phyloP scores from a whole-genome alignment of 2,329 filamentous ascomycete genomes.

The Trichoderma aggressivum region DNA sequence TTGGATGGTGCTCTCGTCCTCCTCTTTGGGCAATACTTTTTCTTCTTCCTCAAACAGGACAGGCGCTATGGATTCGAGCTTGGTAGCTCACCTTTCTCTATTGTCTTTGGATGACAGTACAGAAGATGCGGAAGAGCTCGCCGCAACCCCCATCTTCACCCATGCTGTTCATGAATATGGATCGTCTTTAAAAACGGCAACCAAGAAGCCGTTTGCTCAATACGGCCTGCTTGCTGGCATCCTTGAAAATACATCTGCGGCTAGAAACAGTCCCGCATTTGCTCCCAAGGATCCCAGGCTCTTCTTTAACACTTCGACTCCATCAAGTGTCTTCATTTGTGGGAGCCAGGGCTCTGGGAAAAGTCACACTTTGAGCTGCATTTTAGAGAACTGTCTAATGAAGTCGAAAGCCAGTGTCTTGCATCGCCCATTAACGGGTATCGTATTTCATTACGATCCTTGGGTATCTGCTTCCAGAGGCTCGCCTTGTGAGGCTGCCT shows the following conservation, averaged over 20 bases:
- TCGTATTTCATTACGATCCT: constrained; percentile 64
- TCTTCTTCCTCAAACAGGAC: background rate
- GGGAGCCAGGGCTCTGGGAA: constrained; percentile 64
- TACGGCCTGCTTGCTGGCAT: constrained; percentile 23
- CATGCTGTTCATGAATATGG: constrained; percentile 17
- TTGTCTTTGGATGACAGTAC: background rate
- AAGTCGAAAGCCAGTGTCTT: constrained; percentile 43
- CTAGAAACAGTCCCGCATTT: too few species aligned
- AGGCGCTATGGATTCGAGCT: background rate
- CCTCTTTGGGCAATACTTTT: background rate
- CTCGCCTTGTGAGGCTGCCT: constrained; percentile 58
- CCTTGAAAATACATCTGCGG: background rate
- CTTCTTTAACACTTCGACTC: constrained; percentile 46
- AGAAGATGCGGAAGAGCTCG: constrained; percentile 15
- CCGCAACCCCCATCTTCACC: constrained; percentile 22
- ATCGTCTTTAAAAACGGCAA: background rate
- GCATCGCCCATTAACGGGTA: constrained; percentile 51
- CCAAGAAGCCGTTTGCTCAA: constrained; percentile 14
- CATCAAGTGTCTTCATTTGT: constrained; percentile 61
- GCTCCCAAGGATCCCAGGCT: constrained; percentile 30
- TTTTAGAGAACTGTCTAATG: constrained; percentile 57
- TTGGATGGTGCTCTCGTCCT: background rate
- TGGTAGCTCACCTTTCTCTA: constrained; percentile 13
- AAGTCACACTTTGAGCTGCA: constrained; percentile 56
- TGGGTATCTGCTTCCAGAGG: constrained; percentile 48